Conservation (phyloP, 176 grass and related monocot species). For the Oryza glaberrima region DNA sequence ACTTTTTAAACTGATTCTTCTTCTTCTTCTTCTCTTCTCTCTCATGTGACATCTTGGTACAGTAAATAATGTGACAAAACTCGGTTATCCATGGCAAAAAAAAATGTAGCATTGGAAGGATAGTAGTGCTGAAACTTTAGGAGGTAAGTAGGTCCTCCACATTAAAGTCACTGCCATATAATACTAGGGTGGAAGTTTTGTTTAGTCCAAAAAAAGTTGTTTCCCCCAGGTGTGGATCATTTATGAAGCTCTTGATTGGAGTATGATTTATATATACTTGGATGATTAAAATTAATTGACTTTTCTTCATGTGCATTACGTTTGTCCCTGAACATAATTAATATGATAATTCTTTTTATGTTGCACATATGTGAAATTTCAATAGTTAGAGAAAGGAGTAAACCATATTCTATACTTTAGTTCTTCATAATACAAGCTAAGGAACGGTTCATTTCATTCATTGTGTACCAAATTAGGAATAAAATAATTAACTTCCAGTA, state of each 20-base stretch:
- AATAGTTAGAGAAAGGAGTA: background rate
- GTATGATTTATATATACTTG: background rate
- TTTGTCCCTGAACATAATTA: background rate
- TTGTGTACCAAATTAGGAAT: background rate
- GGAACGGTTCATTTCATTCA: background rate
- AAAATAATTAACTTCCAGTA: background rate
- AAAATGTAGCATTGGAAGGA: background rate
- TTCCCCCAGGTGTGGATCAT: constrained; percentile 3
- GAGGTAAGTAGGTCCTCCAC: constrained; percentile 45
- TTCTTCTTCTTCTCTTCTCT: background rate
- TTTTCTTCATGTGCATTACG: background rate
- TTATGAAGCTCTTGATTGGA: background rate
- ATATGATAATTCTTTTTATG: background rate
- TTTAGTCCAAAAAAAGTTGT: constrained; percentile 37
- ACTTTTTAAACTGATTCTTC: background rate
- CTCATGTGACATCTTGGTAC: background rate
- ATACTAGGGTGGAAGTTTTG: constrained; percentile 37
- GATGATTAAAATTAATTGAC: background rate
- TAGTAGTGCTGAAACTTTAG: constrained; percentile 48
- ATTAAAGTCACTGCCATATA: constrained; percentile 18
- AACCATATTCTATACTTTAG: background rate
- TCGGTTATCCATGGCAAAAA: background rate
- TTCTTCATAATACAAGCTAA: background rate
- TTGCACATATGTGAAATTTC: background rate
- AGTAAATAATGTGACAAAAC: background rate